Conservation (phyloP, 768 basidiomycete species). For the Lentinula edodes region DNA sequence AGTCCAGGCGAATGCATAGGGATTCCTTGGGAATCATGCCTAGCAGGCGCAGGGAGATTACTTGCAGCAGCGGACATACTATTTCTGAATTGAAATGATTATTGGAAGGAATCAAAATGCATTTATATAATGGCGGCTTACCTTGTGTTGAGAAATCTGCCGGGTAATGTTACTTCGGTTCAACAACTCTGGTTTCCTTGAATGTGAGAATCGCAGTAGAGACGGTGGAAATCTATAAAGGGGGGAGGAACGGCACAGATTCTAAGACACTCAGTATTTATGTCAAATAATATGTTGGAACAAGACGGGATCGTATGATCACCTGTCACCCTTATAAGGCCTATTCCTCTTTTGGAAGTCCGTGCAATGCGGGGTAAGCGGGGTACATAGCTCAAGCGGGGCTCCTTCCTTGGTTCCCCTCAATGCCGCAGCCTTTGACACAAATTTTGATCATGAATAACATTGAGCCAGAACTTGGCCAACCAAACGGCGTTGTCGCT, state of each 20-base stretch:
- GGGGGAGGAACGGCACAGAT: neutral
- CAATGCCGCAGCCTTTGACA: too few relatives aligned
- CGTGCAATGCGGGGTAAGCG: neutral
- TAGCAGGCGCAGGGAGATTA: neutral
- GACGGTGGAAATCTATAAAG: neutral
- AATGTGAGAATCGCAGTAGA: neutral
- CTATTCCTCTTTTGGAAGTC: neutral
- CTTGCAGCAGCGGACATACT: neutral
- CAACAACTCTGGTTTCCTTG: neutral
- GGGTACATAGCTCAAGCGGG: neutral
- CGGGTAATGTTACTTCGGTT: neutral
- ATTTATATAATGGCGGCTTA: neutral
- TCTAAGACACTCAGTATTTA: neutral
- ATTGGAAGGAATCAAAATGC: neutral
- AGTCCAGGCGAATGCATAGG: constrained; percentile 1
- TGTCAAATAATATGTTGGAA: neutral
- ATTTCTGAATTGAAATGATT: neutral
- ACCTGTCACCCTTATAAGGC: neutral
- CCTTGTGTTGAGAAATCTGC: neutral
- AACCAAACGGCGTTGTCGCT: too few relatives aligned
- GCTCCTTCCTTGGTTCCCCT: neutral
- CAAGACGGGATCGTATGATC: neutral
- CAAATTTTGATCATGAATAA: too few relatives aligned
- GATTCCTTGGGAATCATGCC: constrained; percentile 6
- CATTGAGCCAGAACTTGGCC: too few relatives aligned